Base-by-base conservation (phyloP, 2,329 filamentous ascomycete genomes). In the Aureobasidium pullulans region DNA sequence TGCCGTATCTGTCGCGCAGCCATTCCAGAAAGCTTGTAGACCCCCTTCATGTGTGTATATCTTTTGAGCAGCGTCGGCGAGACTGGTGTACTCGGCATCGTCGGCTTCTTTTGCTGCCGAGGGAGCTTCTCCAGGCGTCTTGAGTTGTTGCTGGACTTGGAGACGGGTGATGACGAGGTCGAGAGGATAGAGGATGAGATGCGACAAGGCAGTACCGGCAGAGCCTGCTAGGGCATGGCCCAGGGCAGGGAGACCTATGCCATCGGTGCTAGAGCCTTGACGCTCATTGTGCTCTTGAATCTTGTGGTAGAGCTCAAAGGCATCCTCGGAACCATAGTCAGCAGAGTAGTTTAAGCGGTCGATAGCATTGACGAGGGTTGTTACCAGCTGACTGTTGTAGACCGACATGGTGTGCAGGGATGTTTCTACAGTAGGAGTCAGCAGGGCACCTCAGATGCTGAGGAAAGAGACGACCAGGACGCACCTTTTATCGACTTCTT, bases 161-260 rank as follows among this genome's bases (percentile, higher is more conserved):
- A 96, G 80, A 31, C 90, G 84, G 29, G 90, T 91, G 59, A 90
- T 87, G 63, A 94, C 84, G 44, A 95, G 81, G 67, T 90, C 88
- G 60, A 96, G 81, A 1, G 91, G 92, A 70, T 96, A 95, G 6
- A 89, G 85, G 58, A 85, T 74, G 48, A 90, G 79, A 66, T 92
- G 93, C 10, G 90, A 89, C 61, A 93, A 81, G 15, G 89, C 87
- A 0, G 89, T 88, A 37, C 90, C 90, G 0, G 85, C 77, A 5
- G 89, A 88, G 54, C 91, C 91, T 4, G 90, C 90, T 34, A 89
- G 73, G 57, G 89, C 91, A 76, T 96, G 90, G 46, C 89, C 88
- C 8, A 96, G 77, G 36, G 90, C 89, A 52, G 89, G 87, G 4
- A 94, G 73, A 0, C 78, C 78, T 23, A 81, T 77, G 28, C 67